Base-by-base conservation (phyloP, 495 filamentous ascomycete species). In the Pyrenula aspistea region DNA sequence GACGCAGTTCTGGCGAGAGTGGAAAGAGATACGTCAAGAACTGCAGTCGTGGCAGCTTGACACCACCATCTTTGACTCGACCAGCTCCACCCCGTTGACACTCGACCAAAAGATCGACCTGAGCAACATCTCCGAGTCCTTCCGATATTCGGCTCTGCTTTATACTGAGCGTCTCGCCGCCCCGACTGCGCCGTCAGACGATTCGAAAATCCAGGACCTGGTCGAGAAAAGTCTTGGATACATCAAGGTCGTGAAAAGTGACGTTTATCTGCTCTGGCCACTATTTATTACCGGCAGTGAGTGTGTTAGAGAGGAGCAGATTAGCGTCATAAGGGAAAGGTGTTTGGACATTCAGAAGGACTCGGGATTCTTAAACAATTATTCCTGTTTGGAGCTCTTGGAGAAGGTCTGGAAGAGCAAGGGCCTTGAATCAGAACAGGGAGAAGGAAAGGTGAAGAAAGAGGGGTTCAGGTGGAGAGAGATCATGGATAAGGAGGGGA, bases 261-360 rank as follows among this genome's bases (percentile, higher is more conserved):
- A 93, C 68, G 92, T 95, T 64, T 95, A 93, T 62, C 73, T 97
- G 22, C 82, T 97, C 1, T 97, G 92, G 92, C 91, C 92, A 10
- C 77, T 96, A 10, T 96, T 96, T 66, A 86, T 96, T 53, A 85
- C 84, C 0, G 91, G 92, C 24, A 89, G 88, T 22, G 92, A 96
- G 72, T 95, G 91, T 65, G 87, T 95, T 55, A 83, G 86, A 55
- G 86, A 89, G 60, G 73, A 83, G 42, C 87, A 95, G 59, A 84
- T 91, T 55, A 75, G 78, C 25, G 78, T 90, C 52, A 85, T 97
- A 51, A 81, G 89, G 20, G 72, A 81, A 61, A 82, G 91, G 53
- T 95, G 90, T 73, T 73, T 83, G 47, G 89, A 92, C 66, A 90
- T 96, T 62, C 88, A 89, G 73, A 78, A 82, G 22, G 86, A 91